Evolutionary conservation across 1,139 yeast species (phyloP).

Genomic region (Geotrichum klebahnii): DNA sequence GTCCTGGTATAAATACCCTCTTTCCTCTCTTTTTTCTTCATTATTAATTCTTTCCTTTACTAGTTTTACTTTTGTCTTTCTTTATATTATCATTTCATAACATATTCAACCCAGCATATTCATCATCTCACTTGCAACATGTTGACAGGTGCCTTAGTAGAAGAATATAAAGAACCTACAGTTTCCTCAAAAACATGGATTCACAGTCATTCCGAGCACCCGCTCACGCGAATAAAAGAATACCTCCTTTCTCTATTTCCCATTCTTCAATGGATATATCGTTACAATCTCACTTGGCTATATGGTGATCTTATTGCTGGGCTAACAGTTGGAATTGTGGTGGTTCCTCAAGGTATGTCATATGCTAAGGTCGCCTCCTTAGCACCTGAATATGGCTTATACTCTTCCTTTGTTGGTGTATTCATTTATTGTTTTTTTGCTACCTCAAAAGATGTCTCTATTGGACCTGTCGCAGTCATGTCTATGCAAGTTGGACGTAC

Average conservation of each 20-base stretch:
- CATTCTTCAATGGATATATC: slow-evolving; percentile 72
- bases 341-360: slow-evolving; percentile 95
- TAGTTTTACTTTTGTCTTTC: no score
- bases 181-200: slow-evolving; percentile 10
- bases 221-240: slow-evolving; percentile 24
- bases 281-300: slow-evolving; percentile 76
- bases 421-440: slow-evolving; percentile 86
- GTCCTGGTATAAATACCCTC: no score
- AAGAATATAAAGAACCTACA: slow-evolving; percentile 3
- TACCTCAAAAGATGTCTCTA: slow-evolving; percentile 90
- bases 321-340: slow-evolving; percentile 84
- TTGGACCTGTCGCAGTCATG: slow-evolving; percentile 98
- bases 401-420: slow-evolving; percentile 90
- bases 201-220: slow-evolving; percentile 2
- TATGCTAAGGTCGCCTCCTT: slow-evolving; percentile 85
- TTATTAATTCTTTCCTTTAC: no score
- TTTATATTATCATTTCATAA: no score
- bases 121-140: no score
- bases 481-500: slow-evolving; percentile 80
- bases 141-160: slow-evolving; percentile 6
- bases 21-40: no score
- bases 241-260: slow-evolving; percentile 73
- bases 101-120: no score
- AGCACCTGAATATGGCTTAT: slow-evolving; percentile 78
- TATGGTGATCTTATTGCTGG: slow-evolving; percentile 86